Base-by-base conservation (phyloP, 2,329 filamentous ascomycete species). In the Cercospora sojina region DNA sequence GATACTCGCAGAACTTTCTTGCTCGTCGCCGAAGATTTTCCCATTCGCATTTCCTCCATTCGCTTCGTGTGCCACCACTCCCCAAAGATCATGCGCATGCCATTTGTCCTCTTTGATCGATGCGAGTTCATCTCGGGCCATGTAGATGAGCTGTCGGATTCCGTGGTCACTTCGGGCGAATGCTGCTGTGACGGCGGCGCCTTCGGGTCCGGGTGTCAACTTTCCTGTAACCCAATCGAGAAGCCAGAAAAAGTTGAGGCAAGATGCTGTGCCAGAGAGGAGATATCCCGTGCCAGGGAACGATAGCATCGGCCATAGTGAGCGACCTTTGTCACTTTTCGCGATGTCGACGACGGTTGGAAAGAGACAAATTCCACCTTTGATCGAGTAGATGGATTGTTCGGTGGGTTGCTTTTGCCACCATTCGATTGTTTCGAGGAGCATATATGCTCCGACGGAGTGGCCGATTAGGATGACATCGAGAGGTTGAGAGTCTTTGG, bases 61-160 rank as follows among this genome's bases (percentile, higher is more conserved):
- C 10, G 35, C 16, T 16, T 64, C 38, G 12, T 58, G 59, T n/a
- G n/a, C n/a, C 1, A 49, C 56, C 6, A 81, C 79, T 1, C 86
- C 86, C 87, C 87, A 89, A 47, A 89, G 78, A 65, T 87, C 84
- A 64, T 83, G 82, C 20, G 81, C 81, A 85, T 86, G 88, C 85
- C 85, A 88, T 71, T 81, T 81, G 71, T 88, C 86, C 1, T 80
- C 74, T 4, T 81, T 83, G 65, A 89, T 88, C 20, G 81, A 80
- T 4, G 74, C 73, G 82, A 89, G 85, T 74, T 89, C 87, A 70
- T 86, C 82, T 16, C 80, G 79, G 1, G 84, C 86, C 81, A 89
- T 85, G 73, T 85, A 79, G 77, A 88, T 76, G n/a, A 85, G 83
- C 75, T 88, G 84, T 43, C 78, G 77, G 1, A 88, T 81, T 7